A percentile compares a stretch with the other conserved stretches of the same genome.
These are phyloP conservation scores for Leptographium lundbergii DNA, from an alignment of 2,329 filamentous ascomycete species.

Conservation along the genomic window DNA sequence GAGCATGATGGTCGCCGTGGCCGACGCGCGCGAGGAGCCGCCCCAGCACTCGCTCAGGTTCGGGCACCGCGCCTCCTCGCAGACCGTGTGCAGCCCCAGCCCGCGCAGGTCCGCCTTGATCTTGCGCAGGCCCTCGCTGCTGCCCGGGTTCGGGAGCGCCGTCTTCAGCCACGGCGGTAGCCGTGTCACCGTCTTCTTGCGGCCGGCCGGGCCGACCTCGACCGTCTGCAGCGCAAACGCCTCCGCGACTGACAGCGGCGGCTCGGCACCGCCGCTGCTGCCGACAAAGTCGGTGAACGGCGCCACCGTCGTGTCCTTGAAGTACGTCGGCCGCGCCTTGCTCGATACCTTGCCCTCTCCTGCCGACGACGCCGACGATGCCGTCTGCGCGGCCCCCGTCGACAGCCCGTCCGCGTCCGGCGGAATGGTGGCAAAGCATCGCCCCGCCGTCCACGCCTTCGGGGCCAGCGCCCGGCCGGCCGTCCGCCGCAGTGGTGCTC, in stretches of 20 bases:
- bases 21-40: slow-evolving; percentile 72
- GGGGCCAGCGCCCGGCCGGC: slow-evolving; percentile 1
- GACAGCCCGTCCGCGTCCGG: slow-evolving; percentile 2
- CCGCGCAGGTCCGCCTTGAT: slow-evolving; percentile 91
- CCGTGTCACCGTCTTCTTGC: slow-evolving; percentile 54
- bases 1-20: slow-evolving; percentile 96
- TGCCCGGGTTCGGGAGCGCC: slow-evolving; percentile 59
- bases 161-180: slow-evolving; percentile 95
- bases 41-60: slow-evolving; percentile 99
- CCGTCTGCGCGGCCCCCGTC: slow-evolving; percentile 29
- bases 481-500: slow-evolving; percentile 8
- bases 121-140: slow-evolving; percentile 74
- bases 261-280: slow-evolving; percentile 23
- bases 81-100: slow-evolving; percentile 85
- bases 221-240: slow-evolving; percentile 50
- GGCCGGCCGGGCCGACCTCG: slow-evolving; percentile 50
- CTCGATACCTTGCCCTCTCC: slow-evolving; percentile 5
- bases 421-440: neutral
- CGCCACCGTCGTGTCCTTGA: slow-evolving; percentile 45
- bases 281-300: slow-evolving; percentile 46
- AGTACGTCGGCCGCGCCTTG: slow-evolving; percentile 35
- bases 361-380: slow-evolving; percentile 8
- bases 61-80: slow-evolving; percentile 92
- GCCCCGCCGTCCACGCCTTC: neutral
- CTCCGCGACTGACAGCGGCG: slow-evolving; percentile 36